Base-by-base conservation (phyloP, 768 basidiomycete species). In the Sistotremastrum suecicum region DNA sequence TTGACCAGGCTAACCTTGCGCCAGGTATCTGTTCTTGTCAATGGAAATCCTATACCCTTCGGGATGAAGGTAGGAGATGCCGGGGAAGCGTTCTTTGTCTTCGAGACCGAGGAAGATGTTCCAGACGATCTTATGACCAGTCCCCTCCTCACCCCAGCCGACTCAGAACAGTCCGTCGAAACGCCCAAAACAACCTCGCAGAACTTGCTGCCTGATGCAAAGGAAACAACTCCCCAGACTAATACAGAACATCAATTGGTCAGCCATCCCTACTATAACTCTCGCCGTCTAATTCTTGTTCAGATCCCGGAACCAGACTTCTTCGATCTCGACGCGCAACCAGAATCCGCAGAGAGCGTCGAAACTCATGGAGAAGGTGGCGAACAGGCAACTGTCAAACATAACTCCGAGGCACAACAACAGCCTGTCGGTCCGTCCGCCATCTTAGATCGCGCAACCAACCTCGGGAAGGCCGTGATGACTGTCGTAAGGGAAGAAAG, bases 1-100 rank as follows among this genome's bases (percentile, higher is more conserved):
- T 9, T 36, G 12, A 20, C 20, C 20, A 20, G 20, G 20, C 20
- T 20, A 20, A 20, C 20, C 20, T 20, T 30, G 41, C 35, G 39
- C 10, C 51, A 91, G 88, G 94, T 98, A 51, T 86, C 80, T 50
- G 76, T 98, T 34, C 75, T 76, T 43, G 80, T 98, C 56, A 92
- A 95, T 63, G 87, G 84, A 37, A 69, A 78, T 53, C 71, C 74
- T 39, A 83, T 91, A 46, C 94, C 94, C 0, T 98, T 87, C 62
- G 74, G 73, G 61, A 99, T 99, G 95, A 98, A 99, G 70, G 90
- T 98, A 50, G 92, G 91, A 37, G 95, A 98, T 48, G 90, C 95
- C 1, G 95, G 95, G 4, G 95, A 99, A 64, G 95, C 92, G 0
- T 99, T 98, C 71, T 98, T 98, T 57, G 84, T 99, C 37, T 89